Base-by-base conservation (phyloP, 164 flowering plant genomes). In the Vitis amurensis region DNA sequence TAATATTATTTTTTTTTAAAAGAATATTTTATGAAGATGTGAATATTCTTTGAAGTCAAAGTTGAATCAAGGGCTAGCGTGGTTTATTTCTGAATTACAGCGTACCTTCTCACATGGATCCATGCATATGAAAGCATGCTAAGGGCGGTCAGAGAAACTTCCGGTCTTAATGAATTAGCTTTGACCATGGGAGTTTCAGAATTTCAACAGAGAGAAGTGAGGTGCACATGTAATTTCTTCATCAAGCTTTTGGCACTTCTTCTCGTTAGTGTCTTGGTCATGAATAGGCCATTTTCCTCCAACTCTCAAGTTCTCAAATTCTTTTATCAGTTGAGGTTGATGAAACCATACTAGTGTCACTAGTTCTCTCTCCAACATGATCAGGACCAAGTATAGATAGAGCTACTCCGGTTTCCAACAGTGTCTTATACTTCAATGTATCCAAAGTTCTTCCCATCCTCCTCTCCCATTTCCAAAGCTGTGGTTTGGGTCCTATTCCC, bases 31-130 rank as follows among this genome's bases (percentile, higher is more conserved):
- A 37, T 37, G 44, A 37, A 37, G 44, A 37, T 37, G 0, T 37
- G 7, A 6, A 6, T 37, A 6, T 37, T 37, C 44, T 37, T 37
- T 37, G 7, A 37, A 23, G 27, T 23, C 27, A 0, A 23, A 1
- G 2, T 1, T 23, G 27, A 23, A 23, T 23, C 27, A 23, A 1
- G 27, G 27, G 27, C 27, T 23, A 1, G 27, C 27, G 2, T 23
- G 27, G 27, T 23, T 23, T 23, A 23, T 23, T 23, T 23, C 27
- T 1, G 27, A 64, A 55, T 51, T 16, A n/a, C 57, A 67, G 61
- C 68, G 27, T 72, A 93, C 99, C 94, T 87, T 91, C 74, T 89
- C 83, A 72, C 67, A 81, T 75, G 90, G 48, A 93, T 76, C 98
- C 98, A 91, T 9, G 76, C 69, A 66, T 44, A 61, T 84, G 89